These are phyloP conservation scores for Alternaria tenuissima DNA, from an alignment of 2,329 filamentous ascomycete genomes.

Conservation along the genomic window DNA sequence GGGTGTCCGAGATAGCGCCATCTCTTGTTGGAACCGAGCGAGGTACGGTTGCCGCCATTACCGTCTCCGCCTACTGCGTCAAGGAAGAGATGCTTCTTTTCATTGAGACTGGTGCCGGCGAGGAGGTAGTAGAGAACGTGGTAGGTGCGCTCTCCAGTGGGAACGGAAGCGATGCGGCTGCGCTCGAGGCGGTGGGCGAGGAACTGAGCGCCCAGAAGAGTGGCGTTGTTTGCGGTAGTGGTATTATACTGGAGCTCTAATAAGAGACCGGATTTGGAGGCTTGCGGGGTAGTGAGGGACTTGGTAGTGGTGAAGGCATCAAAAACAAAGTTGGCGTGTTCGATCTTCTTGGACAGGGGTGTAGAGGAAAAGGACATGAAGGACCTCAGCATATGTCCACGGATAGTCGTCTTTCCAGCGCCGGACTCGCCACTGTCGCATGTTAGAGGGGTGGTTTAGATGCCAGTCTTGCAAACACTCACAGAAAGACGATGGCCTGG, in stretches of 20 bases:
- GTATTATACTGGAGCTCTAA: conserved; percentile 98
- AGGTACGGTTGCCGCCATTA: conserved; percentile 61
- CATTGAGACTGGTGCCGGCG: conserved; percentile 86
- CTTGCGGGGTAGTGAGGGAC: conserved; percentile 91
- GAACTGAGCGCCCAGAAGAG: conserved; percentile 91
- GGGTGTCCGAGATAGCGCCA: conserved; percentile 98
- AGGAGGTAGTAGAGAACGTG: conserved; percentile 96
- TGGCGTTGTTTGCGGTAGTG: conserved; percentile 80
- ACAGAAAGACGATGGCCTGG: conserved; percentile 93
- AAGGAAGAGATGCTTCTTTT: conserved; percentile 84
- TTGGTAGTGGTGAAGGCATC: conserved; percentile 97
- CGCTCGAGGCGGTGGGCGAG: conserved; percentile 92
- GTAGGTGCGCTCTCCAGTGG: conserved; percentile 95
- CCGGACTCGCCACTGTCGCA: conserved; percentile 84
- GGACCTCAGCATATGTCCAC: conserved; percentile 85
- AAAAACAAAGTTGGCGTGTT: conserved; percentile 92
- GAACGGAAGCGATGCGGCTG: conserved; percentile 88
- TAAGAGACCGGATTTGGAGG: conserved; percentile 93
- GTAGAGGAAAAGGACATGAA: conserved; percentile 91
- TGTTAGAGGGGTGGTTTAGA: conserved; percentile 10
- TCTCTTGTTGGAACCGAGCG: conserved; percentile 72
- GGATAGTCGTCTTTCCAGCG: conserved; percentile 92
- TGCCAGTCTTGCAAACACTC: conserved; percentile 54
- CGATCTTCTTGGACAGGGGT: conserved; percentile 90
- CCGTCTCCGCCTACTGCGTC: conserved; percentile 60